Base-by-base conservation (phyloP, 768 basidiomycete genomes). In the Boletus coccyginus region DNA sequence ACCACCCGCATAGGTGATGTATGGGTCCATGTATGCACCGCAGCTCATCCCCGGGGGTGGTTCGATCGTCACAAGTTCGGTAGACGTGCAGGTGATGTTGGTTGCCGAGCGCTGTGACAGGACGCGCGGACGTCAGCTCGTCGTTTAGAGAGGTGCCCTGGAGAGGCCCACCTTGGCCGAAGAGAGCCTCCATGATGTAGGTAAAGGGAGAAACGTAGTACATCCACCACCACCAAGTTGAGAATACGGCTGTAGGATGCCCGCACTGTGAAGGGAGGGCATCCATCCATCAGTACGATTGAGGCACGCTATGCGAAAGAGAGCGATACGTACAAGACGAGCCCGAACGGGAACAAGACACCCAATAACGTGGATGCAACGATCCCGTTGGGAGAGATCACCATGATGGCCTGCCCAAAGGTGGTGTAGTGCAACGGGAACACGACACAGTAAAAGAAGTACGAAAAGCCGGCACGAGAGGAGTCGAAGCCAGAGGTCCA, bases 21-120 rank as follows among this genome's bases (percentile, higher is more conserved):
- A 91, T 0, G 72, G 63, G 19, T 67, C 45, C 66, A 87, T 71
- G 66, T 82, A 90, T 3, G 74, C 56, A 4, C 60, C 61, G 62
- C 90, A 91, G 5, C 75, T 82, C 55, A 75, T 61, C 3, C 83
- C 85, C 1, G 70, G 57, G 1, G 84, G 82, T 1, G 88, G 82
- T 12, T 78, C 67, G 39, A 91, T 65, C 10, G 66, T 64, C 46
- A 83, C 78, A 27, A 80, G 73, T 69, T 91, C 89, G 49, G 70
- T 65, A 2, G 70, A 51, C 1, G 82, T 68, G 69, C 90, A 90
- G 9, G 63, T 69, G 38, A 85, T 70, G 44, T 52, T 76, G 72
- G 38, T 65, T 59, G 8, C 79, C 81, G 16, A 82, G 61, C 7
- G 70, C 81, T 78, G 32, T 10, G 52, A 9, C 27, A 27, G 27